Evolutionary conservation across 306 rosid species (phyloP).

Genomic region (Rosa chinensis): DNA sequence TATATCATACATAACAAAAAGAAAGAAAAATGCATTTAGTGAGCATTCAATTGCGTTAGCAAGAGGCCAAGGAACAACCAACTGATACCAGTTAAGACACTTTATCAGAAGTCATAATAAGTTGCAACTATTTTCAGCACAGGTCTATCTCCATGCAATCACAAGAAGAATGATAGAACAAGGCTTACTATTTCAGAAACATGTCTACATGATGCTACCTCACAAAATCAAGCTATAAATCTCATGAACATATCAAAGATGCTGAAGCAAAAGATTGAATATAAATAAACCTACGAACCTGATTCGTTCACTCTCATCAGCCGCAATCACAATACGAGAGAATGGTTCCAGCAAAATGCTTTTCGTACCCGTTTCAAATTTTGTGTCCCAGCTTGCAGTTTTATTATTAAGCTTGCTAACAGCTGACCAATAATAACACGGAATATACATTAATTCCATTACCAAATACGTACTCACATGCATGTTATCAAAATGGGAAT

Average conservation of each 20-base stretch:
- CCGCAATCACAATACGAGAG: constrained; percentile 88
- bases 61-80: not conserved
- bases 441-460: constrained; percentile 14
- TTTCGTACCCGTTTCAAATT: constrained; percentile 68
- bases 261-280: not conserved
- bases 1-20: not conserved
- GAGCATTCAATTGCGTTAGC: not conserved
- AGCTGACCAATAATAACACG: constrained; percentile 48
- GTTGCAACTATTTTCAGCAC: not conserved
- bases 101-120: not conserved
- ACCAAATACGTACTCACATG: constrained; percentile 12
- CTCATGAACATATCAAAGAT: not conserved
- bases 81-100: not conserved
- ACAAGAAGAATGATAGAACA: not conserved
- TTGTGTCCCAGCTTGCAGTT: constrained; percentile 90
- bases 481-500: not conserved
- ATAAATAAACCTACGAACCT: constrained; percentile 46
- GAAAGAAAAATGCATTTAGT: not conserved
- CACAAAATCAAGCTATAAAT: not conserved
- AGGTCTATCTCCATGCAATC: not conserved
- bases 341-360: constrained; percentile 82
- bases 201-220: not conserved
- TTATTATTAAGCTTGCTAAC: constrained; percentile 76
- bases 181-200: not conserved
- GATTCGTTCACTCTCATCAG: constrained; percentile 90